Base-by-base conservation (phyloP, 768 basidiomycete genomes). In the Fomitopsis serialis region DNA sequence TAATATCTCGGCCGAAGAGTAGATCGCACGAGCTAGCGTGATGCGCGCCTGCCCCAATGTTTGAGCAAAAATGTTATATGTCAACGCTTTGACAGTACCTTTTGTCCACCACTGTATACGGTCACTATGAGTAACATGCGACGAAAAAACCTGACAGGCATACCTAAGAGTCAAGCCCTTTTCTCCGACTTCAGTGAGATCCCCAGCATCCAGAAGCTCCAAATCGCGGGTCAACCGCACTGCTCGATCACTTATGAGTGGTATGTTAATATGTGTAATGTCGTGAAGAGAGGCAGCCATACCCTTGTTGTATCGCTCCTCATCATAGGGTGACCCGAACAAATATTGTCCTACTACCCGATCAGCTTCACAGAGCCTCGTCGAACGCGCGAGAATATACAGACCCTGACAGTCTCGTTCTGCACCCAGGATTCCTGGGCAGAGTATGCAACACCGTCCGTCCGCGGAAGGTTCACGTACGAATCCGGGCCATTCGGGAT, bases 401-500 rank as follows among this genome's bases (percentile, higher is more conserved):
- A 11, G 11, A 80, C 83, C 64, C 70, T 72, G 45, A 89, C 87
- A 0, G 87, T 89, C 52, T 85, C 85, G 58, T 87, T 91, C 66
- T 84, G 79, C n/a, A 91, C 84, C 89, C 89, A 94, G 3, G 85
- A 81, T 63, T 91, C 88, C 64, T 94, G 91, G 3, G 85, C 84
- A 4, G 86, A 85, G 61, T 87, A 91, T 2, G 87, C 82, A 36
- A 94, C 77, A 5, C 90, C 89, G 1, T 75, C 75, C 2, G 70
- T 70, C 2, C 88, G 73, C 22, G 90, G 89, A 7, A 92, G 77
- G 56, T 80, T 81, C 66, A 78, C 87, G 77, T 80, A 86, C 0
- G 87, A 81, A 40, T 78, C 75, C 1, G 78, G 71, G 9, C 69
- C 64, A 10, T 70, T 68, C 0, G 75, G 77, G 6, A 74, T 66